Evolutionary conservation across 306 rosid species (phyloP), one percentile per base, ranked within the genome.

Genomic region (Sindora glabra): DNA sequence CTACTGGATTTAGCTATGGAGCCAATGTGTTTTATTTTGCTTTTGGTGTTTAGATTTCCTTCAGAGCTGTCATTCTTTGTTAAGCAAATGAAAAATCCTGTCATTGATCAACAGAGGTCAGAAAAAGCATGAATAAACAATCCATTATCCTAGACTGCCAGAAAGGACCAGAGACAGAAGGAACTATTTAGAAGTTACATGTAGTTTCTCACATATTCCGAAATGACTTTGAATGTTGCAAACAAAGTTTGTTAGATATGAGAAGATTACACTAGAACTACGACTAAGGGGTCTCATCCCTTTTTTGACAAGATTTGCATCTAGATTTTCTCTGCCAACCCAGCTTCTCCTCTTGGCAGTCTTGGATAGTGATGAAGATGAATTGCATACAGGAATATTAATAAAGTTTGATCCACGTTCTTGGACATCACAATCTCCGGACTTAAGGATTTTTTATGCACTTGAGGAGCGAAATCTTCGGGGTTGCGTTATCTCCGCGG

Each of bases 331-430:
- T 40, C 14, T 33, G 15, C 61, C 60, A 38, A 26, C 51, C 69
- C 75, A 77, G 40, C 75, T 77, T 62, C 65, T 77, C 68, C 69
- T 68, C 53, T 68, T 77, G 4, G 45, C 3, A 68, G 65, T 68
- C 53, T 68, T 77, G 4, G 45, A 2, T 8, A 41, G 37, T 1
- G 19, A n/a, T 55, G 51, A 48, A 5, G 36, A 65, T 14, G 57
- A 56, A 36, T 71, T 24, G 22, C 64, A 66, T 7, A 36, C 3
- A 54, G 64, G 38, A 41, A 59, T 61, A 2, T 44, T 71, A 36
- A 30, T 17, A 21, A 32, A 58, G 37, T 25, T 22, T 0, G 62
- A 14, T 30, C 33, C 63, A 8, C 8, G 21, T 50, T 56, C 26
- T 16, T 10, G 40, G 39, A 25, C 15, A 42, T 50, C 57, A 60